Percentiles rank a stretch among this genome's conserved stretches.
Evolutionary conservation across 1,284 basidiomycete species (phyloP).

Genomic region (Austropuccinia psidii): DNA sequence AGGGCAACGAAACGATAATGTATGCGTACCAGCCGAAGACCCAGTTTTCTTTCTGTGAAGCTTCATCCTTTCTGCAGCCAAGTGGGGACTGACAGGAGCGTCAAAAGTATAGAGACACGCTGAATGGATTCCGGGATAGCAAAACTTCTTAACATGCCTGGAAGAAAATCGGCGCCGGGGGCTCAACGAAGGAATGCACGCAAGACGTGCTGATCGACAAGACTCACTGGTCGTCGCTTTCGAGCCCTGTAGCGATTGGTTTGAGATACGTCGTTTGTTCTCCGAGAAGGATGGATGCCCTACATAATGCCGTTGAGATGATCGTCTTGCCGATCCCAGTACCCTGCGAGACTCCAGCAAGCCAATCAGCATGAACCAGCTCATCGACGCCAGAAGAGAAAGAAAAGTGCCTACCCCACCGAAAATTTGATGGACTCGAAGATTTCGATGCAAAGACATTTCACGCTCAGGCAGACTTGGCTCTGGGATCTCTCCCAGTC

Average conservation of each 20-base stretch:
- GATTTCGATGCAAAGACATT: constrained; percentile 61
- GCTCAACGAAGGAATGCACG: not conserved
- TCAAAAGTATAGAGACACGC: constrained; percentile 74
- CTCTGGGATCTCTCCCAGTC: too few relatives aligned
- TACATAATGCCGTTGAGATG: constrained; percentile 69
- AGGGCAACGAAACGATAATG: constrained; percentile 23
- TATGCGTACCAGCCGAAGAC: constrained; percentile 49
- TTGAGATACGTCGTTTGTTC: constrained; percentile 70
- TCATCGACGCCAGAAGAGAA: too few relatives aligned
- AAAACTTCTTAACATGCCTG: constrained; percentile 65
- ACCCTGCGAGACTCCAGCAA: constrained; percentile 37
- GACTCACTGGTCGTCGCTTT: constrained; percentile 70
- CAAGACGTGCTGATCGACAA: constrained; percentile 54
- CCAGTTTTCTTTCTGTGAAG: constrained; percentile 44
- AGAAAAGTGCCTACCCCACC: constrained; percentile 51
- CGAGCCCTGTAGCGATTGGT: constrained; percentile 73
- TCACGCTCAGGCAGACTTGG: too few relatives aligned
- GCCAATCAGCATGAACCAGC: too few relatives aligned
- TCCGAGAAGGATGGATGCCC: constrained; percentile 54
- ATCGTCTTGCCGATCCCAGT: constrained; percentile 90
- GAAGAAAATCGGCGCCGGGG: constrained; percentile 35
- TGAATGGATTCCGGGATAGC: constrained; percentile 54
- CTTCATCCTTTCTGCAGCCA: constrained; percentile 59
- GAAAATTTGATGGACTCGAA: constrained; percentile 79
- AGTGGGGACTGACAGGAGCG: constrained; percentile 86